Base-by-base conservation (phyloP, 306 rosid genomes). In the Cicer cuneatum region DNA sequence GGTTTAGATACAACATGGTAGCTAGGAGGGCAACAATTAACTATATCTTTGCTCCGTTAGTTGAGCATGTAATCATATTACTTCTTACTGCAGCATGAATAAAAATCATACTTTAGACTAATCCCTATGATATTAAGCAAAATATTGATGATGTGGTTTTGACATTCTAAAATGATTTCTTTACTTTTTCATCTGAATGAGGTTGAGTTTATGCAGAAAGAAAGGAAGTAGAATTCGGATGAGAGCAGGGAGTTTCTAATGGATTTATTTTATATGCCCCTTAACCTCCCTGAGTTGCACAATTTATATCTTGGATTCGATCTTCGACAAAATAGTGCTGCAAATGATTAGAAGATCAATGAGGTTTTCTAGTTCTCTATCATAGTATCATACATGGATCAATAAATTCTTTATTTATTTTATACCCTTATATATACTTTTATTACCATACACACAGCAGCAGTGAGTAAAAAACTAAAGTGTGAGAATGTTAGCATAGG, bases 401-500 rank as follows among this genome's bases (percentile, higher is more conserved):
- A 71, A 21, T 47, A 16, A 47, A 38, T 29, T 76, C 15, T 39
- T 71, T 6, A 47, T 58, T 57, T 40, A 72, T 77, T 39, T 15
- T 18, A 54, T 7, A 29, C 9, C 6, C 48, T 5, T 39, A 59
- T 14, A 11, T 16, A 9, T 53, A 19, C 8, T 41, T 7, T 19
- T 39, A 71, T 52, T 24, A 35, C 68, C 72, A 60, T 15, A 54
- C 19, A 51, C 69, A 19, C 40, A 2, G 1, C 51, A 75, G 10
- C 3, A 10, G 11, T 13, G 14, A 21, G 43, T 8, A 13, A 2
- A 63, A 56, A 52, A 29, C 59, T 77, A 77, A 38, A 40, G 56
- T 1, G 13, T 60, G 24, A 77, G 21, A 40, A 62, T 38, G 10
- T 24, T 48, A n/a, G 35, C 81, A 56, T 74, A 74, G 3, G 78